Conservation (phyloP, 2,329 filamentous ascomycete genomes). For the Triangularia setosa region DNA sequence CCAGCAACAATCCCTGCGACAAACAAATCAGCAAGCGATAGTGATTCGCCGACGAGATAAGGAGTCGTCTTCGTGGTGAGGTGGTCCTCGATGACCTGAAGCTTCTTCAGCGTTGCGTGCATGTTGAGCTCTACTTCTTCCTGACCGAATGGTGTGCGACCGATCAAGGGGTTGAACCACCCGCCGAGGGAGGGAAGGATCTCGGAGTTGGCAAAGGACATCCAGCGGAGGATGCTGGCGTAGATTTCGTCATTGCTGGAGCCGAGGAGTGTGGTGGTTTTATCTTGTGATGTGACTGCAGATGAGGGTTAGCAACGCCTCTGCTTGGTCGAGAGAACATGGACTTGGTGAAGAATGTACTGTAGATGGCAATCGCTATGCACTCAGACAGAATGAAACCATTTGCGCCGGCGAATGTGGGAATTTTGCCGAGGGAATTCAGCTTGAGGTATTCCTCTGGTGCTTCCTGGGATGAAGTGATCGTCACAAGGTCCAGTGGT, state of each 20-base stretch:
- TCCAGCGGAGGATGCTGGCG: conserved; percentile 15
- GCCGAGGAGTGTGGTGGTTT: too few relatives aligned
- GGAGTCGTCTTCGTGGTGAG: not conserved
- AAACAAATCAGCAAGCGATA: conserved; percentile 19
- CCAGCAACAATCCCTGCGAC: conserved; percentile 7
- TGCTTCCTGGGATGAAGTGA: conserved; percentile 1
- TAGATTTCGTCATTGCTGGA: conserved; percentile 6
- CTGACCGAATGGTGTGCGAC: conserved; percentile 2
- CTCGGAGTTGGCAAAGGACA: conserved; percentile 21
- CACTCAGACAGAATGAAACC: conserved; percentile 20
- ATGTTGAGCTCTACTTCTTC: conserved; percentile 12
- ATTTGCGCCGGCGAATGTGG: conserved; percentile 15
- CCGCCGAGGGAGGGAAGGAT: conserved; percentile 15
- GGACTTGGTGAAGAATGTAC: conserved; percentile 5
- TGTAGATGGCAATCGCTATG: conserved; percentile 17
- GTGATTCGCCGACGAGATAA: conserved; percentile 14
- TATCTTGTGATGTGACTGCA: not conserved
- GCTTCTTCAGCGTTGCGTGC: conserved; percentile 8
- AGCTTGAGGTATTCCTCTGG: conserved; percentile 2
- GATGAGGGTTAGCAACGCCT: not conserved
- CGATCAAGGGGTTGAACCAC: conserved; percentile 15
- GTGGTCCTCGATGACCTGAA: conserved; percentile 14
- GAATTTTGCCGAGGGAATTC: conserved; percentile 15
- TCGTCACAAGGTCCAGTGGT: conserved; percentile 12
- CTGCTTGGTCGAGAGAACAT: too few relatives aligned